These are phyloP conservation scores for Neopestalotiopsis rosae DNA, from an alignment of 2,329 filamentous ascomycete species.

Conservation along the genomic window DNA sequence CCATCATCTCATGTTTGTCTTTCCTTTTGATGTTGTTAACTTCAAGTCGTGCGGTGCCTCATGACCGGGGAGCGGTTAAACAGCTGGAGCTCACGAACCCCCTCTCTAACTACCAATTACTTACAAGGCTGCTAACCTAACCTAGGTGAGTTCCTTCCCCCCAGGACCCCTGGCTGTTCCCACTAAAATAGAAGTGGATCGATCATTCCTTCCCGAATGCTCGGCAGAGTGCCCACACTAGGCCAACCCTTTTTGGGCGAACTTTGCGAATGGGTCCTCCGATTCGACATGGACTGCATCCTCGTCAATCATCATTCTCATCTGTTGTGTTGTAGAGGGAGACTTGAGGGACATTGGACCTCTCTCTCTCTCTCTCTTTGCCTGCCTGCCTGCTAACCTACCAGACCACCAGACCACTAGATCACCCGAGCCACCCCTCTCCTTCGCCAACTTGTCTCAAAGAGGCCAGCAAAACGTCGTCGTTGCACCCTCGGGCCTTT, in stretches of 20 bases:
- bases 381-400: too few relatives aligned
- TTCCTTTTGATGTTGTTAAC: too few relatives aligned
- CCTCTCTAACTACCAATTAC: too few relatives aligned
- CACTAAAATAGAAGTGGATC: slow-evolving; percentile 6
- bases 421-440: too few relatives aligned
- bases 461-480: slow-evolving; percentile 10
- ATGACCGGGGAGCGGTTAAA: too few relatives aligned
- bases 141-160: not conserved
- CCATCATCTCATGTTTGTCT: too few relatives aligned
- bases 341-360: not conserved
- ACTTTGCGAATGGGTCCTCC: slow-evolving; percentile 17
- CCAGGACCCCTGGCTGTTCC: not conserved
- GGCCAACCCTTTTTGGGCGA: slow-evolving; percentile 16
- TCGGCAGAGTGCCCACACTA: slow-evolving; percentile 6
- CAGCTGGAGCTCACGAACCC: too few relatives aligned
- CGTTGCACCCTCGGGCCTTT: not conserved
- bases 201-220: slow-evolving; percentile 7
- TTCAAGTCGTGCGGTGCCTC: too few relatives aligned
- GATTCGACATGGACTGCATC: not conserved
- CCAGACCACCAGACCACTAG: too few relatives aligned
- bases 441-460: slow-evolving; percentile 7
- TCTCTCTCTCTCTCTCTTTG: not conserved
- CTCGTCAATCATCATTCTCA: not conserved
- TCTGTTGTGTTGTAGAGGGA: not conserved
- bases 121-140: too few relatives aligned